phyloP scores from a whole-genome alignment of 495 filamentous ascomycete genomes.

The Xylaria acuta region DNA sequence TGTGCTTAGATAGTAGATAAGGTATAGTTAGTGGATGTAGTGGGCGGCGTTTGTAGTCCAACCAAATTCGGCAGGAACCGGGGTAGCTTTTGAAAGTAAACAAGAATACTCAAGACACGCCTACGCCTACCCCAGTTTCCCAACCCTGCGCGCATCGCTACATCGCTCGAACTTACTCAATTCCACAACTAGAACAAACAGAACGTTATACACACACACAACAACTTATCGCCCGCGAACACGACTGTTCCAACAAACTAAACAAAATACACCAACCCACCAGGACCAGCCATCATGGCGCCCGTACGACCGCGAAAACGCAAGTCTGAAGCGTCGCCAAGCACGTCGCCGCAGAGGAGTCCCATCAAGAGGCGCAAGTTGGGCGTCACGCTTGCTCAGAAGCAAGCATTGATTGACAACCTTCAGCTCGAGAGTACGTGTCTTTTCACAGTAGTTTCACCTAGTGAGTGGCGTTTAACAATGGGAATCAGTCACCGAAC shows the following conservation, averaged over 20 bases:
- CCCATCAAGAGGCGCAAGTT: slow-evolving; percentile 65
- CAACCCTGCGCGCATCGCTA: not conserved
- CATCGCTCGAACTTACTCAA: slow-evolving; percentile 10
- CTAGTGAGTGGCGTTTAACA: slow-evolving; percentile 31
- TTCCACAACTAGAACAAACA: not conserved
- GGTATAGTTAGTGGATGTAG: not conserved
- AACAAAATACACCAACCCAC: slow-evolving; percentile 20
- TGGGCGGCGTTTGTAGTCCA: not conserved
- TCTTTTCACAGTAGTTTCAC: not conserved
- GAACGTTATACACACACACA: not conserved
- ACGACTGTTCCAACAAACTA: slow-evolving; percentile 7
- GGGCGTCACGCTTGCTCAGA: slow-evolving; percentile 77
- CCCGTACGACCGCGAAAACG: slow-evolving; percentile 61
- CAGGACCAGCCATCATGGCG: slow-evolving; percentile 53
- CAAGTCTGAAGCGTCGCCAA: slow-evolving; percentile 60
- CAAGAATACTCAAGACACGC: slow-evolving; percentile 22
- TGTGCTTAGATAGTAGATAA: too few relatives aligned
- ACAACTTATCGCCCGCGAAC: not conserved
- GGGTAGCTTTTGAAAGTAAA: slow-evolving; percentile 26
- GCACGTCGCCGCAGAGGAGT: slow-evolving; percentile 53
- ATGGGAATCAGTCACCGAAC: slow-evolving; percentile 75
- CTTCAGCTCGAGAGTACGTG: slow-evolving; percentile 87
- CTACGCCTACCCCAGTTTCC: not conserved
- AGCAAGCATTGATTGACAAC: slow-evolving; percentile 90
- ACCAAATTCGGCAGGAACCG: not conserved